Evolutionary conservation across 2,329 filamentous ascomycete genomes (phyloP).

Genomic region (Cladorrhinum sp.): DNA sequence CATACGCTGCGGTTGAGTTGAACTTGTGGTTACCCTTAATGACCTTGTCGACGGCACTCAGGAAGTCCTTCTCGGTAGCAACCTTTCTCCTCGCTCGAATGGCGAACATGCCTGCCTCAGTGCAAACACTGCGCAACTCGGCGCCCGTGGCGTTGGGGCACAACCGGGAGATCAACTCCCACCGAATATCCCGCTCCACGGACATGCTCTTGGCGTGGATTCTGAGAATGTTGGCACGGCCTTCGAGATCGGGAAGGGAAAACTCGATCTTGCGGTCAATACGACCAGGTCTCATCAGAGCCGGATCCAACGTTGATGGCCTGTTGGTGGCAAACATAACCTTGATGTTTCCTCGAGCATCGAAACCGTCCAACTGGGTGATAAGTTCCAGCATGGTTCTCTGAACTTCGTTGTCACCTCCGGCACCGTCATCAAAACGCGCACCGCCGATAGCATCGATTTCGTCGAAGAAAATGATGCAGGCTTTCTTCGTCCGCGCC

Average conservation of each 20-base stretch:
- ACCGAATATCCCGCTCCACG: constrained; percentile 96
- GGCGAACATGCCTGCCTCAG: constrained; percentile 97
- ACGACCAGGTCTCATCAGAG: constrained; percentile 92
- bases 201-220: constrained; percentile 99
- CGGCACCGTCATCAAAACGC: constrained; percentile 93
- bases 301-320: constrained; percentile 92
- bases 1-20: constrained; percentile 96
- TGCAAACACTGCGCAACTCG: constrained; percentile 92
- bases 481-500: constrained; percentile 98
- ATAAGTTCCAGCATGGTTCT: constrained; percentile 98
- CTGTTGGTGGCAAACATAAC: constrained; percentile 99
- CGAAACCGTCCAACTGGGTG: constrained; percentile 94
- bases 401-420: constrained; percentile 96
- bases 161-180: constrained; percentile 95
- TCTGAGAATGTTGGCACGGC: constrained; percentile 92
- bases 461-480: constrained; percentile 99
- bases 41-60: constrained; percentile 97
- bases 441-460: constrained; percentile 95
- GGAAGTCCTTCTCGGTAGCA: constrained; percentile 96
- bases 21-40: constrained; percentile 99
- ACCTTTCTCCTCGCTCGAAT: constrained; percentile 95
- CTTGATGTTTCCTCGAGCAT: constrained; percentile 96
- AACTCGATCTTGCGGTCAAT: constrained; percentile 99
- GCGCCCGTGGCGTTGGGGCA: constrained; percentile 98
- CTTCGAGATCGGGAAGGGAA: constrained; percentile 93